A percentile compares a stretch with the other conserved stretches of the same genome.
These are phyloP conservation scores for Amaranthus hypochondriacus DNA, from an alignment of 148 eudicot species.

Conservation along the genomic window DNA sequence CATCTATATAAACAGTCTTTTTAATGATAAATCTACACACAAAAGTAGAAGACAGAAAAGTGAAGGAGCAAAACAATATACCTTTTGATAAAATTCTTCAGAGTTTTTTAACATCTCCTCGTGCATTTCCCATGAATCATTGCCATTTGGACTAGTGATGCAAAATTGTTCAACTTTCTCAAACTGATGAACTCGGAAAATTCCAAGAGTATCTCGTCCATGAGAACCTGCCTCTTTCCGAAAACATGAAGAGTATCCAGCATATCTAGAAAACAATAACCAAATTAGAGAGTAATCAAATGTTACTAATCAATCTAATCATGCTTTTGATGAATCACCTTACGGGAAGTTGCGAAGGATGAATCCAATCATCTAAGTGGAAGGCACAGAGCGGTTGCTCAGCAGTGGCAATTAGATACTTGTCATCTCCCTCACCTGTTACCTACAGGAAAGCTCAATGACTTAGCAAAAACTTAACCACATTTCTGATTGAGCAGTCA, in stretches of 20 bases:
- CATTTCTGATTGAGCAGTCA: no score
- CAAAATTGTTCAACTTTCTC: constrained; percentile 95
- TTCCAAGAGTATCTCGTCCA: constrained; percentile 88
- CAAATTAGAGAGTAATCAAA: constrained; percentile 14
- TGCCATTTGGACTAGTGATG: constrained; percentile 65
- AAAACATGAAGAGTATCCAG: constrained; percentile 89
- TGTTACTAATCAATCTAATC: not conserved
- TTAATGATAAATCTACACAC: not conserved
- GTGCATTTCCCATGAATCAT: constrained; percentile 84
- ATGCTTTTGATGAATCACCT: not conserved
- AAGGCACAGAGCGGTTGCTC: constrained; percentile 96
- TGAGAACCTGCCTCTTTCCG: constrained; percentile 97
- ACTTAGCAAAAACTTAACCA: constrained; percentile 7
- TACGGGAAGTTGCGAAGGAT: not conserved
- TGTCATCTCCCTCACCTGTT: constrained; percentile 92
- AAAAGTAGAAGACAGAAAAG: not conserved
- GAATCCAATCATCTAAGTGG: constrained; percentile 84
- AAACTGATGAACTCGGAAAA: constrained; percentile 91
- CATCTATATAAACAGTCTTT: no score
- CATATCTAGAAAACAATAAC: constrained; percentile 47
- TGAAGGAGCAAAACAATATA: constrained; percentile 18
- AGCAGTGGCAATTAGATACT: constrained; percentile 93
- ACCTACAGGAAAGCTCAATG: constrained; percentile 39
- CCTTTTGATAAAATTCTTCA: constrained; percentile 78
- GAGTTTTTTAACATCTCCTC: constrained; percentile 90